Evolutionary conservation across 441 rosid genomes (phyloP), one percentile per base, ranked within the genome.

Genomic region (Pelargonium cotyledonis): DNA sequence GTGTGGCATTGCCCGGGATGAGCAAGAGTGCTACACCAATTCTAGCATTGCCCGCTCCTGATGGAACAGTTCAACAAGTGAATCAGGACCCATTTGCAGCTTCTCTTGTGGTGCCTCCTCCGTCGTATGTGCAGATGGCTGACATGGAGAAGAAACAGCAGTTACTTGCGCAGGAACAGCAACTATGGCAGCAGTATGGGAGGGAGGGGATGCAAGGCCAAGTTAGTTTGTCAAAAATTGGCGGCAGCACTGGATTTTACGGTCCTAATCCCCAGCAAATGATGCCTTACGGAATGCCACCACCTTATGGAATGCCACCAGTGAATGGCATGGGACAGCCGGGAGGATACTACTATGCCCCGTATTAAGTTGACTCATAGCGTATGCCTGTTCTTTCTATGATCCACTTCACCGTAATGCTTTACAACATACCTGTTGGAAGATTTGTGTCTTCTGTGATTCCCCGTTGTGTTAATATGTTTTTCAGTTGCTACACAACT

Each of bases 141-240:
- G 92, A 87, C 58, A 80, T 85, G 83, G 88, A 82, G 78, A 78
- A 26, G 80, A 87, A 85, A 75, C 89, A 85, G 75, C 86, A 80
- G 14, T 63, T 85, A 19, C 82, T 84, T 0, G 80, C 72, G 68
- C 83, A 81, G 44, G 92, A 87, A 68, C 89, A 82, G 72, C 84
- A 73, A 71, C 53, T 80, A 0, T 87, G 88, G 89, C 79, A 79
- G 67, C 88, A 81, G 29, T 85, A 87, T 66, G 82, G 80, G 44
- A 77, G 77, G 10, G 75, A 79, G 47, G 88, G 89, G 21, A 82
- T 84, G 86, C 91, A 75, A 65, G 88, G 92, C 14, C 88, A 87
- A 77, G 47, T 73, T 6, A 70, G 79, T 65, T 66, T 86, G 76
- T 47, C 81, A 63, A 83, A 76, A 71, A 75, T 76, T 8, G 55